A percentile compares a stretch with the other conserved stretches of the same genome.
These are phyloP conservation scores for Yamadazyma kitorensis DNA, from an alignment of 805 yeast species.

Conservation along the genomic window DNA sequence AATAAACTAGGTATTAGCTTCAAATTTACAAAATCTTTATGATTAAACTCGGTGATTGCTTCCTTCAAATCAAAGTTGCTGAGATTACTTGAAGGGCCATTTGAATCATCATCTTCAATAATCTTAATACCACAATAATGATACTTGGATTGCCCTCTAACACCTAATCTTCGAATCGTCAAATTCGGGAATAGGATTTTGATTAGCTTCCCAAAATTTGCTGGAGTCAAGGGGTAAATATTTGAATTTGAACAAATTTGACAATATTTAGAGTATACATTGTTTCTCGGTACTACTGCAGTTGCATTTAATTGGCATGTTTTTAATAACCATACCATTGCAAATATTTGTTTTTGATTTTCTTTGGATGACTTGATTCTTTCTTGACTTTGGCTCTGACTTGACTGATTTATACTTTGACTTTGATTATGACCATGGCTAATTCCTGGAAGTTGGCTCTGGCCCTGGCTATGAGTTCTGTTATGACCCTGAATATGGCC, in stretches of 20 bases:
- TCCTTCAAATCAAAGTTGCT: too few species aligned
- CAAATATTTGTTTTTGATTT: slow-evolving; percentile 72
- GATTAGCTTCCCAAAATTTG: slow-evolving; percentile 75
- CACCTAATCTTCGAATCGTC: slow-evolving; percentile 76
- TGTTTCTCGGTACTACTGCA: slow-evolving; percentile 41
- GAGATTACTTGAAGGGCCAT: background rate
- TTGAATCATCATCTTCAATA: background rate
- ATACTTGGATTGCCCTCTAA: slow-evolving; percentile 78
- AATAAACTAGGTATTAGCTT: slow-evolving; percentile 32
- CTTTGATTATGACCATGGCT: too few species aligned
- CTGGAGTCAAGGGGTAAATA: slow-evolving; percentile 66
- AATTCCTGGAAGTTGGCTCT: too few species aligned
- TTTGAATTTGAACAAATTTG: slow-evolving; percentile 36
- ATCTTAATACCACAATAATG: slow-evolving; percentile 72
- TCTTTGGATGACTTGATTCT: slow-evolving; percentile 34
- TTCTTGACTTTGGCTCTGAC: slow-evolving; percentile 6
- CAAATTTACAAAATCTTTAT: background rate
- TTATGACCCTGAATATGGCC: too few species aligned
- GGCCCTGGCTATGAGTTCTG: too few species aligned
- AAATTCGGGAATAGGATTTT: slow-evolving; percentile 62
- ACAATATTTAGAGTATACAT: slow-evolving; percentile 41
- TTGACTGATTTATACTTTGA: background rate
- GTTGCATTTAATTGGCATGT: slow-evolving; percentile 52
- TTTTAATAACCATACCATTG: slow-evolving; percentile 74
- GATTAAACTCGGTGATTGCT: too few species aligned